phyloP scores from a whole-genome alignment of 306 rosid species.

The Potentilla sterilis region DNA sequence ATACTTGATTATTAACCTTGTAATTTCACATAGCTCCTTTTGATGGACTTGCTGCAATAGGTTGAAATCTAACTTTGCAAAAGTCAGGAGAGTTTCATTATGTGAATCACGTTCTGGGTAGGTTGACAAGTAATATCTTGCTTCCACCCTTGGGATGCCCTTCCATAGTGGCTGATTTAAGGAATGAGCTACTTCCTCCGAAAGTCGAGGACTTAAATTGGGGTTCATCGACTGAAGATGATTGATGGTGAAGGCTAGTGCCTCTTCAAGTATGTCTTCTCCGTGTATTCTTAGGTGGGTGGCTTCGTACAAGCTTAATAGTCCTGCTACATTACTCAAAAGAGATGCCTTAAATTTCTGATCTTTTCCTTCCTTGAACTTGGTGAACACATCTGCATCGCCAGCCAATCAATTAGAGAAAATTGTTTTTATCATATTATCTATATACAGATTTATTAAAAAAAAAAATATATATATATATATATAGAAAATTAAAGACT shows the following conservation, averaged over 20 bases:
- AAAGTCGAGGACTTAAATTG: not conserved
- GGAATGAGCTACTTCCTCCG: not conserved
- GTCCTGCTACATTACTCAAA: not conserved
- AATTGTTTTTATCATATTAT: too few relatives aligned
- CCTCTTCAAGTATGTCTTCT: conserved; percentile 1
- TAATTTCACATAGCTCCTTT: too few relatives aligned
- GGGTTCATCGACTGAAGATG: not conserved
- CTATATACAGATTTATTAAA: too few relatives aligned
- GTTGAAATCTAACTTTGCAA: too few relatives aligned
- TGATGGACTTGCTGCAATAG: too few relatives aligned
- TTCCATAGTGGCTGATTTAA: not conserved
- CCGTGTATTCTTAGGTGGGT: not conserved
- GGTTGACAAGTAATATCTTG: not conserved
- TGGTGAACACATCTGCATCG: not conserved
- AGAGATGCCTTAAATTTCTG: not conserved
- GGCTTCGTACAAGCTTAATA: not conserved
- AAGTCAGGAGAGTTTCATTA: too few relatives aligned
- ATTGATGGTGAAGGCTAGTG: not conserved
- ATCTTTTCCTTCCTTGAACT: not conserved
- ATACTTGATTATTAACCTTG: not conserved
- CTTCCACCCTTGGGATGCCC: not conserved
- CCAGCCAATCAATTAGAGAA: not conserved
- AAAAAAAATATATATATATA: too few relatives aligned
- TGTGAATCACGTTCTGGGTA: not conserved
- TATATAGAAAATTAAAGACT: not conserved